These are phyloP conservation scores for Tulasnella calospora DNA, from an alignment of 768 basidiomycete genomes.

Conservation along the genomic window DNA sequence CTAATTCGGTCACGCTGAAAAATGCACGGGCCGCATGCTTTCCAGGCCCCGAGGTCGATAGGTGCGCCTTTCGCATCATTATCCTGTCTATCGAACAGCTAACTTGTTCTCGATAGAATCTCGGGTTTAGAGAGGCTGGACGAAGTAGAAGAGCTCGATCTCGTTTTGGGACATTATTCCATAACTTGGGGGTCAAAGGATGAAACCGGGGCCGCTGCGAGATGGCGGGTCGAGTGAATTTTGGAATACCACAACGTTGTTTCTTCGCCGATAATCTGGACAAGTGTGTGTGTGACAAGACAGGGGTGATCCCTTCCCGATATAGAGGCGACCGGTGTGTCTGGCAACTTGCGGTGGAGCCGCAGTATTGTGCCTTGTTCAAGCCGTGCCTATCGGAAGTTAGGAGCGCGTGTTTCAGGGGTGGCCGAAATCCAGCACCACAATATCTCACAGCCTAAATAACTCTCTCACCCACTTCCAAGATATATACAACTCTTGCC, in stretches of 20 bases:
- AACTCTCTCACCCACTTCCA: too few species aligned
- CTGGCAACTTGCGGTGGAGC: too few species aligned
- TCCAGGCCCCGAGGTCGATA: slow-evolving; percentile 47
- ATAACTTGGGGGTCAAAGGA: slow-evolving; percentile 63
- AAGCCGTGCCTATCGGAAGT: too few species aligned
- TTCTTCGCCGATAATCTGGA: too few species aligned
- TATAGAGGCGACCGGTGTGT: too few species aligned
- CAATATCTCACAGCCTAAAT: too few species aligned
- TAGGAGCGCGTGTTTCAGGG: too few species aligned
- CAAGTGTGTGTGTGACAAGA: not conserved
- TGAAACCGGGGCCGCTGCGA: not conserved
- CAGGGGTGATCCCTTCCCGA: not conserved
- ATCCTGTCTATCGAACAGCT: not conserved
- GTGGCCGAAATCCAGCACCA: too few species aligned
- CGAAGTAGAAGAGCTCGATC: slow-evolving; percentile 89
- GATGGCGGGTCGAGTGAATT: not conserved
- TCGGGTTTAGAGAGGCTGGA: slow-evolving; percentile 80
- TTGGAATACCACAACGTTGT: too few species aligned
- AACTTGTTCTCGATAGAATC: slow-evolving; percentile 47
- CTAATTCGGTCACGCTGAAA: slow-evolving; percentile 59
- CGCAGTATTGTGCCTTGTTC: too few species aligned
- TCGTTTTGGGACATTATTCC: slow-evolving; percentile 85
- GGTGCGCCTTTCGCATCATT: slow-evolving; percentile 41
- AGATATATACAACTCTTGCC: too few species aligned
- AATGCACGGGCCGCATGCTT: slow-evolving; percentile 58